phyloP scores from a whole-genome alignment of 495 filamentous ascomycete genomes.

The Amphirosellinia nigrospora region DNA sequence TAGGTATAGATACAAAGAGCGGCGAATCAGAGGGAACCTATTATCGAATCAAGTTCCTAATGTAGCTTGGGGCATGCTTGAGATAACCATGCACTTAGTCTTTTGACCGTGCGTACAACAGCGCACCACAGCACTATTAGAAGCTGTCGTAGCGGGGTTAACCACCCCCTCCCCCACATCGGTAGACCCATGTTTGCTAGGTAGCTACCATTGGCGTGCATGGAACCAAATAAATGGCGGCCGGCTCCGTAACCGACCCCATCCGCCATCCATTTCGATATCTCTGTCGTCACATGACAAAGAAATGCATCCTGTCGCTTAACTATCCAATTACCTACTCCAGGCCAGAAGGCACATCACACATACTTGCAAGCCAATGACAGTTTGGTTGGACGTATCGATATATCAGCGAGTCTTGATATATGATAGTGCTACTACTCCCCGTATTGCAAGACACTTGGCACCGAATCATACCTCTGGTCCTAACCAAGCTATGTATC shows the following conservation, averaged over 20 bases:
- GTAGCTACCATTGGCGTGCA: neutral
- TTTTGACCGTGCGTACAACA: neutral
- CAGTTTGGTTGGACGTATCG: neutral
- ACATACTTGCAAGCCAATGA: neutral
- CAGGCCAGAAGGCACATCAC: neutral
- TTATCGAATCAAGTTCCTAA: conserved; percentile 17
- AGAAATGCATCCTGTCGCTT: neutral
- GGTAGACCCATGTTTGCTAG: neutral
- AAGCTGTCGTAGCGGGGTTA: conserved; percentile 5
- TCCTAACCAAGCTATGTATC: neutral
- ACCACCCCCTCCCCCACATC: conserved; percentile 1
- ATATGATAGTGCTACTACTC: no score
- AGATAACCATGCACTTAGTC: neutral
- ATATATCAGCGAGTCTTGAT: neutral
- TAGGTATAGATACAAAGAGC: neutral
- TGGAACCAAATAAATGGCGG: neutral
- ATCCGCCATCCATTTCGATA: neutral
- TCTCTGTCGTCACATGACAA: neutral
- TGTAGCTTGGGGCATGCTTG: neutral
- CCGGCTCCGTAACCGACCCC: conserved; percentile 14
- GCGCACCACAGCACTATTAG: neutral
- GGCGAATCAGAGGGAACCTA: conserved; percentile 18
- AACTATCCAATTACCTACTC: neutral
- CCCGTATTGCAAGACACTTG: neutral
- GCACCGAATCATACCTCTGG: neutral